Evolutionary conservation across 148 eudicot genomes (phyloP), one percentile per base, ranked within the genome.

Genomic region (Camellia granthamiana): DNA sequence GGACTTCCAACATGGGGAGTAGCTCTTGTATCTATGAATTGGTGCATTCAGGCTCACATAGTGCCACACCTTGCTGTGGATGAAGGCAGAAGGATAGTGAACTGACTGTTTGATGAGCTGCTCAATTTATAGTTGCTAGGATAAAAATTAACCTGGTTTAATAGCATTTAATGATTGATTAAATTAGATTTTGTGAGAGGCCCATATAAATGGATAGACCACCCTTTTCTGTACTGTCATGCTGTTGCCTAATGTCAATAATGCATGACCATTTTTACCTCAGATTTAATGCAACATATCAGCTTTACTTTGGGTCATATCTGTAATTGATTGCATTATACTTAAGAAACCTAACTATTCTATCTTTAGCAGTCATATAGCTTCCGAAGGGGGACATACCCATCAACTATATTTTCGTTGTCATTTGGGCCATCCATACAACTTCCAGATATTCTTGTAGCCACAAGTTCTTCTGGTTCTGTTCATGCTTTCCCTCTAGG

Each of bases 401-500:
- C 93, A 59, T 93, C 99, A 63, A 87, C 90, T 69, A 89, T 95
- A 83, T 95, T 85, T 86, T 93, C 97, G 76, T 81, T 95, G 89
- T 92, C 97, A 77, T 93, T 95, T 83, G 95, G 93, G 75, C 92
- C 93, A 15, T 90, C 95, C 47, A 80, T 83, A 78, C 90, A 88
- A 81, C 87, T 89, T 77, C 95, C 99, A 76, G 96, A 92, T 83
- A 81, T 89, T 85, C 92, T 93, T 84, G 90, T 85, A 59, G 97
- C 98, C 74, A 92, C 97, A 59, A 93, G 98, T 88, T 95, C 95
- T 66, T 92, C 99, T 2, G 98, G 99, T 82, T 88, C 99, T 84
- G 89, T 92, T 85, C 99, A 95, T 80, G 82, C 88, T 41, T 95
- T 95, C 81, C 82, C 89, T 84, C 88, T 95, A 74, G 92, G 90